Evolutionary conservation across 768 basidiomycete species (phyloP).

Genomic region (Psilocybe cyanescens): DNA sequence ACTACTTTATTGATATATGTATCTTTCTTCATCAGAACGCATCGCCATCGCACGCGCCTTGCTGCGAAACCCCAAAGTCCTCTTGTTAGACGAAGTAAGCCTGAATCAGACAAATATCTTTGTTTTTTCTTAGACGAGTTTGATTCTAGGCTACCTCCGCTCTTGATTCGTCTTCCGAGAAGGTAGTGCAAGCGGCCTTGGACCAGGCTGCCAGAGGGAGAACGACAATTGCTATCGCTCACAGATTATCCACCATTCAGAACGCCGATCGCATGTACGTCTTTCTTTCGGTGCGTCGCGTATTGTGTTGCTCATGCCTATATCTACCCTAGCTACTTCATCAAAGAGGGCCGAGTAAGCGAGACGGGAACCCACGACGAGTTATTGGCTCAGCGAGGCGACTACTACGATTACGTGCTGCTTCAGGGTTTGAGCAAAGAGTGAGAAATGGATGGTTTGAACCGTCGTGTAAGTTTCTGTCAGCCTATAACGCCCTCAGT

Average conservation of each 20-base stretch:
- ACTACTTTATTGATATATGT: not conserved
- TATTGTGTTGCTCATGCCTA: no score
- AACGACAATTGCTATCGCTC: slow-evolving; percentile 93
- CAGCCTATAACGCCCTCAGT: no score
- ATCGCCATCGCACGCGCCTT: slow-evolving; percentile 88
- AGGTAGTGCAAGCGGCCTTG: slow-evolving; percentile 90
- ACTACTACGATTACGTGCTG: not conserved
- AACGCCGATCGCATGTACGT: slow-evolving; percentile 85
- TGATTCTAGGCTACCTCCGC: slow-evolving; percentile 71
- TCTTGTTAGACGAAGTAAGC: slow-evolving; percentile 73
- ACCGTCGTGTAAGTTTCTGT: no score
- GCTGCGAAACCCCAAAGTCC: slow-evolving; percentile 83
- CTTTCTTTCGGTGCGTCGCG: not conserved
- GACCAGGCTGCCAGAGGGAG: slow-evolving; percentile 90
- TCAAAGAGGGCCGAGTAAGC: slow-evolving; percentile 82
- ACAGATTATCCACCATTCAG: slow-evolving; percentile 89
- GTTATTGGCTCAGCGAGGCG: slow-evolving; percentile 59
- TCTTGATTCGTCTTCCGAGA: slow-evolving; percentile 87
- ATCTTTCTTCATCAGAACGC: slow-evolving; percentile 38
- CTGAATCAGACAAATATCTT: slow-evolving; percentile 12
- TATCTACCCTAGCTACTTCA: slow-evolving; percentile 64
- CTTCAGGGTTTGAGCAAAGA: not conserved
- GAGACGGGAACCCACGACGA: slow-evolving; percentile 90
- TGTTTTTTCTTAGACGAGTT: not conserved
- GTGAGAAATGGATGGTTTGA: no score